phyloP scores from a whole-genome alignment of 2,329 filamentous ascomycete species.

The Lecanicillium sp. region DNA sequence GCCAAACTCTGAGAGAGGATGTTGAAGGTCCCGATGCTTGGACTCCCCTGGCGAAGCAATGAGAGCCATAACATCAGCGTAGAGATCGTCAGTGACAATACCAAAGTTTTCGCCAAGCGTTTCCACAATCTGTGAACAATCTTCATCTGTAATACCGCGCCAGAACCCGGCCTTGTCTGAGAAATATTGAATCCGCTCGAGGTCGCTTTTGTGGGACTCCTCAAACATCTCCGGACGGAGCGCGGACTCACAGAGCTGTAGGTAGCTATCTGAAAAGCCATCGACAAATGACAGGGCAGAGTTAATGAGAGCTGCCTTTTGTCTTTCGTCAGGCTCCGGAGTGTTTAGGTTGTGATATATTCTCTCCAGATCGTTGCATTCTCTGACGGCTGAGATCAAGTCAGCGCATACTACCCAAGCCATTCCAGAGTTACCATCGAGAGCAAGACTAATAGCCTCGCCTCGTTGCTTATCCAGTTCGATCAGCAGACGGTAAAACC shows the following conservation, averaged over 20 bases:
- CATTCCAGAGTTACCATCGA: constrained; percentile 62
- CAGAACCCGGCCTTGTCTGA: constrained; percentile 73
- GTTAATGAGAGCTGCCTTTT: constrained; percentile 55
- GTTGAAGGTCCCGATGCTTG: constrained; percentile 35
- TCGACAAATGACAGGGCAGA: constrained; percentile 64
- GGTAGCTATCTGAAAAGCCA: constrained; percentile 59
- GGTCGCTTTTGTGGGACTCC: constrained; percentile 59
- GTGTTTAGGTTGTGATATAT: constrained; percentile 58
- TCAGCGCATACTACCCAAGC: constrained; percentile 83
- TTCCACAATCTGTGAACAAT: constrained; percentile 61
- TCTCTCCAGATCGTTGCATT: constrained; percentile 70
- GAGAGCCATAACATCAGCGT: constrained; percentile 39
- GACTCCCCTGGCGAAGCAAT: constrained; percentile 37
- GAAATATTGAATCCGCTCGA: constrained; percentile 68
- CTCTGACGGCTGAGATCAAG: constrained; percentile 67
- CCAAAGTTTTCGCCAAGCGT: constrained; percentile 59
- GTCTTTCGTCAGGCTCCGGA: constrained; percentile 43
- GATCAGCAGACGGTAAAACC: constrained; percentile 76
- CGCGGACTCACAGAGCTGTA: constrained; percentile 58
- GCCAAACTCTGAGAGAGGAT: constrained; percentile 66
- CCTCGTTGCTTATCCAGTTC: constrained; percentile 81
- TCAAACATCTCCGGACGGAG: constrained; percentile 67
- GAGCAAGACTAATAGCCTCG: constrained; percentile 69
- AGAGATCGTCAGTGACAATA: constrained; percentile 47
- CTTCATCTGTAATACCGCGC: constrained; percentile 73